Percentiles rank a stretch among this genome's conserved stretches.
Conservation (phyloP, 371 early-diverging fungal genomes). For the Saksenaea vasiformis region DNA sequence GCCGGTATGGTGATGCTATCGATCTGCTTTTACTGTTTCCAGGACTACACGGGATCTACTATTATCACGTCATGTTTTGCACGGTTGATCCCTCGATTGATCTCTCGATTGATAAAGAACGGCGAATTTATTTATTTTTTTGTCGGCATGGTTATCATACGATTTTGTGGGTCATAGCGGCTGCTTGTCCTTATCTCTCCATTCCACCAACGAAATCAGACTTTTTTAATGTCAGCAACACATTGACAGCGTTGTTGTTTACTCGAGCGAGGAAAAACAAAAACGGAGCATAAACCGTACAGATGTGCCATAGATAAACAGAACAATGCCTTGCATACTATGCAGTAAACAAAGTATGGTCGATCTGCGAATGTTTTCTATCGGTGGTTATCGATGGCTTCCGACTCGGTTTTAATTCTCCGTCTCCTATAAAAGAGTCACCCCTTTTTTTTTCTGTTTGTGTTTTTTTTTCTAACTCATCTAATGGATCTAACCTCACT, state of each 20-base stretch:
- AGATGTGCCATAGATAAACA: not conserved
- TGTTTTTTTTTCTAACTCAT: not conserved
- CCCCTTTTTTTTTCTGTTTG: not conserved
- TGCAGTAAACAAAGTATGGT: not conserved
- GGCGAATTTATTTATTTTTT: not conserved
- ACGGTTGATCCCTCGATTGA: not conserved
- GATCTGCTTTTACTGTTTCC: not conserved
- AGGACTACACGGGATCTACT: not conserved
- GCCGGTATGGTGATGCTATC: no score
- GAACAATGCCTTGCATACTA: not conserved
- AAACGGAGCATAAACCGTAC: not conserved
- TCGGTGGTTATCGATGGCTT: not conserved
- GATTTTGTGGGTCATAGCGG: not conserved
- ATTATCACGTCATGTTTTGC: not conserved
- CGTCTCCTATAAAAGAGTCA: conserved; percentile 1
- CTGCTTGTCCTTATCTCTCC: no score
- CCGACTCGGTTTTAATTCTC: not conserved
- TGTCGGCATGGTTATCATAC: not conserved
- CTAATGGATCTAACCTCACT: not conserved
- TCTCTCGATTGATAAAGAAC: not conserved
- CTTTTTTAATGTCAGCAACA: no score
- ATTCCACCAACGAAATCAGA: no score
- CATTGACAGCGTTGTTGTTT: no score
- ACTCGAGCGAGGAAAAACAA: not conserved
- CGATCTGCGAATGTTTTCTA: not conserved